Evolutionary conservation across 306 rosid species (phyloP).

Genomic region (Lithocarpus polystachyus): DNA sequence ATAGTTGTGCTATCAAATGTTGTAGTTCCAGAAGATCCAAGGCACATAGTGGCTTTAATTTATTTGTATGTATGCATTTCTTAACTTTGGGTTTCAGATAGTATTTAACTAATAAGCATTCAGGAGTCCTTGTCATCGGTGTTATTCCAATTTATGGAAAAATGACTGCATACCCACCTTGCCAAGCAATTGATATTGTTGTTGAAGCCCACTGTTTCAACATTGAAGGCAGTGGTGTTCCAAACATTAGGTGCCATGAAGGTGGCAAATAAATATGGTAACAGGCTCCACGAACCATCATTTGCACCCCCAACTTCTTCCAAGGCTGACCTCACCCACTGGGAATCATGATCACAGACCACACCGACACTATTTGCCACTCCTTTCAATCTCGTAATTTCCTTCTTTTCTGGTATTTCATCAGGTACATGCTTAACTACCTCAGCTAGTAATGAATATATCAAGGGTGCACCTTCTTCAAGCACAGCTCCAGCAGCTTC

Average conservation of each 20-base stretch:
- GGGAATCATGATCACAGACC: conserved; percentile 73
- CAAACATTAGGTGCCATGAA: conserved; percentile 92
- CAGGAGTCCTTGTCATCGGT: neutral
- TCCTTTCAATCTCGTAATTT: conserved; percentile 66
- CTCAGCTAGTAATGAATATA: conserved; percentile 72
- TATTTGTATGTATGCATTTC: neutral
- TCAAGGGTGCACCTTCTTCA: conserved; percentile 82
- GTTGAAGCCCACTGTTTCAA: conserved; percentile 90
- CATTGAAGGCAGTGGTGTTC: conserved; percentile 89
- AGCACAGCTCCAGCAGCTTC: conserved; percentile 94
- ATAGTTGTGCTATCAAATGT: neutral
- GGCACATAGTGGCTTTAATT: neutral
- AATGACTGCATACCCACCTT: conserved; percentile 53
- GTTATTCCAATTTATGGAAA: conserved; percentile 1
- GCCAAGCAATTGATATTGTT: conserved; percentile 94
- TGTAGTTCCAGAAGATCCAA: neutral
- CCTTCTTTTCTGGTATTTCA: conserved; percentile 78
- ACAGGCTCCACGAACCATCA: conserved; percentile 95
- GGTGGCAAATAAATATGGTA: conserved; percentile 90
- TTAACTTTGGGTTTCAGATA: neutral
- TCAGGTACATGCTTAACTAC: conserved; percentile 83
- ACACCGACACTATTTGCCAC: conserved; percentile 83
- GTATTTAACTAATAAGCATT: neutral
- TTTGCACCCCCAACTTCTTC: conserved; percentile 94
- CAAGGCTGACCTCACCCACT: conserved; percentile 87